Evolutionary conservation across 768 basidiomycete species (phyloP).

Genomic region (Hemileccinum rubropunctum): DNA sequence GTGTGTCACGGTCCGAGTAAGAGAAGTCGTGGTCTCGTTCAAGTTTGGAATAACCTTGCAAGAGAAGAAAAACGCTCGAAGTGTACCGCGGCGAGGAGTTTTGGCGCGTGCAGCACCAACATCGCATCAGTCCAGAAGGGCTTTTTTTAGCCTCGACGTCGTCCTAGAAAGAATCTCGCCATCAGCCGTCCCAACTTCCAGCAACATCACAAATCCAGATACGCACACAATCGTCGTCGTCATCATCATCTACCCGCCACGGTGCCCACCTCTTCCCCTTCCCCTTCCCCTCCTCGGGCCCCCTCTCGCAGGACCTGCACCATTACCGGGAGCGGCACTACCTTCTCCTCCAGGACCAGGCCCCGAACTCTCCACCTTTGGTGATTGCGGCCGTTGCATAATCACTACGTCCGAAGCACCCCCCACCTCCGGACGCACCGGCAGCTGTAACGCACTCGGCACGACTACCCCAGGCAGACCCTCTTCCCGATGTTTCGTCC

Average conservation of each 20-base stretch:
- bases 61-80: too few species aligned
- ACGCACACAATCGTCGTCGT: not conserved
- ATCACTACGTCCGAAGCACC: conserved; percentile 4
- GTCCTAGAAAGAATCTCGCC: too few species aligned
- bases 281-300: conserved; percentile 29
- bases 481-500: conserved; percentile 17
- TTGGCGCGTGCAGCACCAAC: too few species aligned
- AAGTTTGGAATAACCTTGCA: too few species aligned
- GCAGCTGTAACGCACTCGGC: conserved; percentile 27
- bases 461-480: not conserved
- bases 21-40: too few species aligned
- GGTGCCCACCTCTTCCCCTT: conserved; percentile 30
- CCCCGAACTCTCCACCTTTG: not conserved
- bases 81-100: too few species aligned
- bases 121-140: too few species aligned
- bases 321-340: not conserved
- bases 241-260: conserved; percentile 21
- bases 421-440: conserved; percentile 15
- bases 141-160: too few species aligned
- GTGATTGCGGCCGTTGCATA: conserved; percentile 12
- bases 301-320: conserved; percentile 17
- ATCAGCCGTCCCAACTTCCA: not conserved
- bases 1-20: too few species aligned
- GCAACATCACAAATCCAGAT: not conserved
- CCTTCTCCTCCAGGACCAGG: not conserved